A percentile compares a stretch with the other conserved stretches of the same genome.
These are phyloP conservation scores for Cadophora gregata DNA, from an alignment of 2,329 filamentous ascomycete species.

Conservation along the genomic window DNA sequence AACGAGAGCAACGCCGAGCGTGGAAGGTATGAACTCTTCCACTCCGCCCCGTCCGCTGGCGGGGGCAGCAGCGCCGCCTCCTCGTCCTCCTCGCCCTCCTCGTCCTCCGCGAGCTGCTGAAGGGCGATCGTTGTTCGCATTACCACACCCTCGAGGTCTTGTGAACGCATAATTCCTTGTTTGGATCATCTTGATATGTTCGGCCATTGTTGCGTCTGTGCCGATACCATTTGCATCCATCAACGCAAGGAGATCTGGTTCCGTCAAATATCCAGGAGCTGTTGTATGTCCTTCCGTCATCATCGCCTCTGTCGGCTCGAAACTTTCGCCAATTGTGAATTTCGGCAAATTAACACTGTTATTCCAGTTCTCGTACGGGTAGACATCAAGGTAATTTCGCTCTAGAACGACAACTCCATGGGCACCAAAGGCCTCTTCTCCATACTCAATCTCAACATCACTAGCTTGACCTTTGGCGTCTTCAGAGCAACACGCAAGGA, in stretches of 20 bases:
- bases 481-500: conserved; percentile 93
- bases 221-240: conserved; percentile 99
- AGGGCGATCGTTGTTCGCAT: conserved; percentile 34
- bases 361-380: conserved; percentile 95
- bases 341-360: conserved; percentile 81
- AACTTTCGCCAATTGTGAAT: conserved; percentile 79
- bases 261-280: conserved; percentile 85
- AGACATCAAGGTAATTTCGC: conserved; percentile 93
- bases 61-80: conserved; percentile 45
- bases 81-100: conserved; percentile 49
- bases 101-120: conserved; percentile 45
- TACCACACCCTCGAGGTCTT: conserved; percentile 52
- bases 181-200: conserved; percentile 97
- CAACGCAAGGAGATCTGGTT: conserved; percentile 91
- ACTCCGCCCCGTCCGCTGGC: conserved; percentile 52
- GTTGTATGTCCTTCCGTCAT: conserved; percentile 92
- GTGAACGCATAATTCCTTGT: conserved; percentile 84
- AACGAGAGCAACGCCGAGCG: conserved; percentile 88
- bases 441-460: conserved; percentile 84
- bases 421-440: conserved; percentile 80
- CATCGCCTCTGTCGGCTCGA: conserved; percentile 86
- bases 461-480: conserved; percentile 91
- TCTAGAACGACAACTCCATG: conserved; percentile 85
- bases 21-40: conserved; percentile 91
- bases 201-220: conserved; percentile 98